Evolutionary conservation across 2,329 filamentous ascomycete genomes (phyloP), one percentile per base, ranked within the genome.

Genomic region (Verruconis gallopava): DNA sequence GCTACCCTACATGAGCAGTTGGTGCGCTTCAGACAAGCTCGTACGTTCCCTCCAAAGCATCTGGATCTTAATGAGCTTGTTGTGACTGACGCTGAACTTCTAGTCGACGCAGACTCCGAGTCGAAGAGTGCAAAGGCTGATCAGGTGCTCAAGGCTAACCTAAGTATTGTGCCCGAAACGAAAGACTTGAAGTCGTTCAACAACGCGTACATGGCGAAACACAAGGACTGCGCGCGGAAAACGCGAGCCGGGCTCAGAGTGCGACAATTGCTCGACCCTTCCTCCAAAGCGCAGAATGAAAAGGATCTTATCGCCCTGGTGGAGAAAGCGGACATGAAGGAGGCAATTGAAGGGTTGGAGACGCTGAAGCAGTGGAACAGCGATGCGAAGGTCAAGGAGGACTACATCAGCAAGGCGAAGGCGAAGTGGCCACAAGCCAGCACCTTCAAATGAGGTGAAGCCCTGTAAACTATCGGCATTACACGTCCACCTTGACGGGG

Each of bases 1-100:
- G 73, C 83, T 9, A 76, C 72, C 48, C 72, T 89, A n/a, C 79
- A 88, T 55, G 76, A 85, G 53, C 84, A 91, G 57, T 68, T 73
- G 21, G 66, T 80, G 34, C 73, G 75, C 44, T 80, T 95, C 64
- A 77, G 75, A 48, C 69, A 77, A 50, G 67, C 73, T 22, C 60
- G 62, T 65, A 52, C 55, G 60, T 53, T 19, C 15, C 12, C 11
- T 11, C 34, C n/a, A n/a, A n/a, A n/a, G n/a, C n/a, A n/a, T n/a
- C n/a, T n/a, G n/a, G n/a, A n/a, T n/a, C n/a, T n/a, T n/a, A n/a
- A n/a, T n/a, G n/a, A n/a, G n/a, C n/a, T n/a, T n/a, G n/a, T n/a
- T n/a, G 36, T 11, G 6, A 37, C 36, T 49, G 46, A 40, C 43
- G 9, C 47, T 30, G n/a, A 34, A 5, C 13, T 19, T n/a, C n/a